Base-by-base conservation (phyloP, 805 yeast genomes). In the Cyberlindnera nakhonratchasimensis region DNA sequence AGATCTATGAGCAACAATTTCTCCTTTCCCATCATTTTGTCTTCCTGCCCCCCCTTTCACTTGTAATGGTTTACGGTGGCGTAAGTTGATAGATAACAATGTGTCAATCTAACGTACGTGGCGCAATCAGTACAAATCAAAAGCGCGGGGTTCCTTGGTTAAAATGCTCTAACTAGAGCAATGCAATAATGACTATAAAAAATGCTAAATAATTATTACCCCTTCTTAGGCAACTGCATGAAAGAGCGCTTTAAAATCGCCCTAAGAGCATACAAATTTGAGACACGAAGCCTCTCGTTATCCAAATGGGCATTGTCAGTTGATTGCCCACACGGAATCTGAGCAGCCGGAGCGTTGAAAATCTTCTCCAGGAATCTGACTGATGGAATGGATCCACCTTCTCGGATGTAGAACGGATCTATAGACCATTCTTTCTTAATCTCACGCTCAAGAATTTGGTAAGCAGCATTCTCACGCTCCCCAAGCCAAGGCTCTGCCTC, bases 401-500 rank as follows among this genome's bases (percentile, higher is more conserved):
- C 99, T 51, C 98, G 77, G 24, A 93, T 86, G 46, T 80, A 82
- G 31, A 91, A 66, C 2, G 98, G 97, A 41, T 85, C 86, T 11
- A 70, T 65, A 0, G 76, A 79, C 99, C 99, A 91, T 42, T 80
- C 86, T 4, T 67, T 61, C 31, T 68, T 64, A 24, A 91, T 69
- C 38, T 85, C 87, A 19, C 76, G 66, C 41, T 73, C 70, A 26
- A 93, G 66, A 8, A 84, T 71, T 53, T 77, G 72, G 61, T 86
- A 93, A 2, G 90, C 87, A 32, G 71, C 72, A 56, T 86, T 89
- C 12, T 70, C 64, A 12, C 90, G 84, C 53, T 93, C 89, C 5
- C 97, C 98, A 9, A 91, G 66, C 99, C 99, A 91, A 2, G 97
- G 95, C 54, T 90, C 97, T 0, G 96, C 96, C 57, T 85, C 91